Base-by-base conservation (phyloP, 768 basidiomycete species). In the Sistotremastrum suecicum region DNA sequence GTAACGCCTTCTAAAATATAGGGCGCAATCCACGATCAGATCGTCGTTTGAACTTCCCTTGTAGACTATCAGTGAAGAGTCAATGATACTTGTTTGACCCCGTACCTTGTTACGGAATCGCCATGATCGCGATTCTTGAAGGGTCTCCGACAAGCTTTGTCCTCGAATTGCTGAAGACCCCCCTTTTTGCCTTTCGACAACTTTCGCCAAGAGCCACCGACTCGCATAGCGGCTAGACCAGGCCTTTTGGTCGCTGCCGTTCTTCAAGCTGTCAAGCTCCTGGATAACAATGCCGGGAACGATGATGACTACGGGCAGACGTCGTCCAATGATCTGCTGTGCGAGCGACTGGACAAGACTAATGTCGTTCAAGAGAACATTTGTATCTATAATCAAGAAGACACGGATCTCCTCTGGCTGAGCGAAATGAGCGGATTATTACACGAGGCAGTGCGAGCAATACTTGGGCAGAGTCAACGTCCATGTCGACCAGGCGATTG, bases 221-320 rank as follows among this genome's bases (percentile, higher is more conserved):
- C 79, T 82, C 7, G 81, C 81, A 30, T 72, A 70, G 32, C 83
- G 73, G 30, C 84, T 77, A 53, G 78, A 75, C 74, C 76, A 80
- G 11, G 72, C 75, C 41, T 56, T 50, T 3, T 63, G 54, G 12
- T 63, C 55, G 10, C 45, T 42, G 37, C 41, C 36, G 46, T 67
- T 65, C 51, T 72, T 70, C 44, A 67, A 62, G 43, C 69, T 70
- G 55, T 90, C 87, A 35, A 90, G 71, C 59, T 90, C 86, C 43
- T 75, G 69, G 43, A 89, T 70, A 11, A 89, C 86, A 5, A 71
- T 75, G 7, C 77, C 80, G 0, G 86, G 87, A 42, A 88, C 71
- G 50, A 88, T 64, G 30, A 87, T 61, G 43, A 74, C 49, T 38
- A 81, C 63, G n/a, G 75, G 71, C n/a, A 75, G 55, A 5, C 48